Evolutionary conservation across 1,139 yeast genomes (phyloP).

Genomic region (Yamadazyma songkhlaensis): DNA sequence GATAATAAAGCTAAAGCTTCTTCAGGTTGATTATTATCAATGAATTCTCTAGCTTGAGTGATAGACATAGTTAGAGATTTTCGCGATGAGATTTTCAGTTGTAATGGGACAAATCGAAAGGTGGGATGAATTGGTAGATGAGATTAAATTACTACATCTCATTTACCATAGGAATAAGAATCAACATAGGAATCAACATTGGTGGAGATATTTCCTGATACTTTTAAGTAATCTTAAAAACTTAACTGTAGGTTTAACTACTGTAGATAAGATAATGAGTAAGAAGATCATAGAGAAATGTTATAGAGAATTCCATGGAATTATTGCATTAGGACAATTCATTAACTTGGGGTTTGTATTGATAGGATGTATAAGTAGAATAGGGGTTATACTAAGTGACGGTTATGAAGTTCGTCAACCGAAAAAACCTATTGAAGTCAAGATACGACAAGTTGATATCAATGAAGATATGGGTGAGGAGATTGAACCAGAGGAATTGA

Average conservation of each 20-base stretch:
- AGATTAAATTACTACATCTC: constrained; percentile 56
- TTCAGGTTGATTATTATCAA: constrained; percentile 27
- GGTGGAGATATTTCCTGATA: constrained; percentile 77
- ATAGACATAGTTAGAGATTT: constrained; percentile 2
- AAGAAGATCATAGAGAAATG: constrained; percentile 45
- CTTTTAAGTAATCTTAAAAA: constrained; percentile 55
- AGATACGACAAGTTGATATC: not conserved
- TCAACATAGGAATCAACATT: constrained; percentile 69
- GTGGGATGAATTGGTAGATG: constrained; percentile 22
- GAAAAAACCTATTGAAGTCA: not conserved
- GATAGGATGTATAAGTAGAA: constrained; percentile 53
- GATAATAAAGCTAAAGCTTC: constrained; percentile 37
- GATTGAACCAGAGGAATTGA: not conserved
- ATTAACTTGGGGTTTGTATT: constrained; percentile 70
- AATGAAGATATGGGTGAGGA: constrained; percentile 8
- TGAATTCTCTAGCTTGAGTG: constrained; percentile 3
- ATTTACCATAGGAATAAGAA: constrained; percentile 69
- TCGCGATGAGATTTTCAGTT: constrained; percentile 9
- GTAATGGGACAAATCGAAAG: not conserved
- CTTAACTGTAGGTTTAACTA: constrained; percentile 20
- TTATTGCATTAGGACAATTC: constrained; percentile 77
- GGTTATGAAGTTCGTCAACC: constrained; percentile 14
- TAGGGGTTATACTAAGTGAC: constrained; percentile 31
- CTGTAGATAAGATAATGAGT: constrained; percentile 28
- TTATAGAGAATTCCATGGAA: constrained; percentile 61